Evolutionary conservation across 805 yeast genomes (phyloP), one percentile per base, ranked within the genome.

Genomic region (Lachancea dasiensis): DNA sequence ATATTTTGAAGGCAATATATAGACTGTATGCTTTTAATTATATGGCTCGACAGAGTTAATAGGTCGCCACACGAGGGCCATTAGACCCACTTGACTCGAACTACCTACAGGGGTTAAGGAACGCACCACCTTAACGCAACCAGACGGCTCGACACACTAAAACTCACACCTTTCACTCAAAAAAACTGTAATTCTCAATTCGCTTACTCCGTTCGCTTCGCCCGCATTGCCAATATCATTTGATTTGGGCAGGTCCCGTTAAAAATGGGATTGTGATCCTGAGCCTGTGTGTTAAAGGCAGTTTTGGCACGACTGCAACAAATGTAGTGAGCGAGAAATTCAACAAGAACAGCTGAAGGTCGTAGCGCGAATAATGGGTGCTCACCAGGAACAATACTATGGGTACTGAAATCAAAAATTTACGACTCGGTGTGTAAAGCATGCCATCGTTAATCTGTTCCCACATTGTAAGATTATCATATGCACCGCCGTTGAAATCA

Each of bases 401-500:
- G 19, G 98, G 98, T n/a, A 92, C 96, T 34, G 85, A 79, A 66
- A 90, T 75, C 48, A 90, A 68, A 56, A 87, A 90, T 63, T 90
- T 90, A 69, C 92, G 89, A 26, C 95, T 80, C 9, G 98, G 98
- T 0, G 98, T 92, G 60, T 89, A 90, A 61, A 87, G 95, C 56
- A 87, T 97, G 42, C 97, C 98, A 53, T 89, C 79, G 60, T 85
- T 94, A 26, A 69, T 81, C 63, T 90, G 98, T 63, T 90, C 98
- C 98, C 98, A 90, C 97, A 90, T 86, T 16, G 96, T 92, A 49
- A 90, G 70, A 54, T 86, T 81, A 58, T 90, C 98, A 63, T 83
- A 92, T 0, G 97, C 97, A 29, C 98, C 98, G 27, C 84, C 81
- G 57, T 89, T 92, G 67, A 90, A 89, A 52, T 92, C 98, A 58